Evolutionary conservation across 257 asterid genomes (phyloP), one percentile per base, ranked within the genome.

Genomic region (Solanum medicagineum): DNA sequence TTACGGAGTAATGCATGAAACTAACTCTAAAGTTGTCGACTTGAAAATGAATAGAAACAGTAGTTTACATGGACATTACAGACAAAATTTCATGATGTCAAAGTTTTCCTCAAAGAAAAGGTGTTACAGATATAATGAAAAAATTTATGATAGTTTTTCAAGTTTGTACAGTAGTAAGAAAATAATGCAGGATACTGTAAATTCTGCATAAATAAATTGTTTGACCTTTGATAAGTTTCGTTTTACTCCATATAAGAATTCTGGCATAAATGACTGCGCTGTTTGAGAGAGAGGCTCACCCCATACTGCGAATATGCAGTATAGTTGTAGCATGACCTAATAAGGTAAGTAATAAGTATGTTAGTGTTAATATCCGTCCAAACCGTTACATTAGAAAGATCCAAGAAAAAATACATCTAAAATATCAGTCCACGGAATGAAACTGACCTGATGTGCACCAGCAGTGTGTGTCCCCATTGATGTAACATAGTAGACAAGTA

Each of bases 221-320:
- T 85, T 84, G 44, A 96, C 99, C 98, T 96, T 96, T 47, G 91
- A 65, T 85, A 94, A 90, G 90, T 90, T 95, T 80, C 96, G 93
- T 53, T 92, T 94, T 54, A 90, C 95, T 90, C 98, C 99, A 88
- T 92, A 93, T 60, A 96, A 84, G 86, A 93, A 86, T 91, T 95
- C 98, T 0, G 98, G 99, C 97, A 96, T 94, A 91, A 93, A 96
- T 59, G 98, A 92, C 89, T 96, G 99, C 36, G 98, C 97, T 12
- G 99, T 96, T 88, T 96, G 98, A 84, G 99, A 96, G 73, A 96
- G 98, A 85, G 98, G 98, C 87, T 96, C 98, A 81, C 97, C 98
- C 91, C 91, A 95, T 81, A 96, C 97, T 15, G 98, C 84, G 87
- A 96, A 96, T 91, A 93, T 88, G 90, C 94, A 83, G 87, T 89